Base-by-base conservation (phyloP, 2,329 filamentous ascomycete species). In the Leptographium wingfieldii region DNA sequence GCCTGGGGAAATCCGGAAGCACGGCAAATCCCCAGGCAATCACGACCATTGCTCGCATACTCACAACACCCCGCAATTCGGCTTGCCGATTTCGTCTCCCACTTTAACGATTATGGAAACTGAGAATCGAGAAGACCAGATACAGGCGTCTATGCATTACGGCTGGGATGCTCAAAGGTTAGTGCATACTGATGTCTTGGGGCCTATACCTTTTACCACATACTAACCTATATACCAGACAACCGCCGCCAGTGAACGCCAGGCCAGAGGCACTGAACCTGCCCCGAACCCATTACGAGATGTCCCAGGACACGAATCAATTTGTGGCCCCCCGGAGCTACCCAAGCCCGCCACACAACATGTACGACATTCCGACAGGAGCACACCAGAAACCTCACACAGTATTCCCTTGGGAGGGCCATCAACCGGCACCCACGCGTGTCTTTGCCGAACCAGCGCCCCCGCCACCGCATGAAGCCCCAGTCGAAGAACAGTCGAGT, bases 401-500 rank as follows among this genome's bases (percentile, higher is more conserved):
- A 3, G 85, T 97, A 56, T 99, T 99, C 71, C 94, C 94, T 0
- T 99, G 94, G 94, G 94, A 99, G 71, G 74, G 73, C 51, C 76
- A 85, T 61, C 82, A 81, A 63, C 79, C 86, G 14, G 82, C 77
- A 66, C 74, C 84, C 5, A 76, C 81, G 14, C 82, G 89, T 65
- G 78, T 85, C 14, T 94, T 92, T 67, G 73, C 76, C 55, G 82
- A 85, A 33, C 59, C 60, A 2, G 33, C 59, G 5, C 59, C 60
- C 19, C 27, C 57, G n/a, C 51, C n/a, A 35, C 12, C 9, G 61
- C 81, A 85, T 61, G 66, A 72, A 25, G 68, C 70, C 56, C 25
- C 46, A 4, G 25, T 5, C 51, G 62, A 59, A 58, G 62, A 64
- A 27, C 56, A 63, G 52, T 64, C 64, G 59, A 69, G 67, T 65